phyloP scores from a whole-genome alignment of 306 rosid species.

The Vicia sativa region DNA sequence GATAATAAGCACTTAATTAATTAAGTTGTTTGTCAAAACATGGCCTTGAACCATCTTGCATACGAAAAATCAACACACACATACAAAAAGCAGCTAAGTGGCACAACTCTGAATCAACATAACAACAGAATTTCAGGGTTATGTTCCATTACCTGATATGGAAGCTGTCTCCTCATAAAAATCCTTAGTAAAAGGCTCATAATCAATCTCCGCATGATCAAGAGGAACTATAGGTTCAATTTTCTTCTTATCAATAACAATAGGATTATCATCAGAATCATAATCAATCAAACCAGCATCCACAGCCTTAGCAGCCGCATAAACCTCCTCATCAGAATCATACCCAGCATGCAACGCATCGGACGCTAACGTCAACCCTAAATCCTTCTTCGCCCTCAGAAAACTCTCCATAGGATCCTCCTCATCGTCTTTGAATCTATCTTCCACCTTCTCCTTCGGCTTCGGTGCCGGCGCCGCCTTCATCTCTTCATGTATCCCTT shows the following conservation, averaged over 20 bases:
- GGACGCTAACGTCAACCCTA: slow-evolving; percentile 80
- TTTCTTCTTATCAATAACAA: slow-evolving; percentile 76
- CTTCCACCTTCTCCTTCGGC: slow-evolving; percentile 70
- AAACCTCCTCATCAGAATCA: slow-evolving; percentile 95
- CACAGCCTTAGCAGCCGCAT: slow-evolving; percentile 95
- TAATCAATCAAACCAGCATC: slow-evolving; percentile 94
- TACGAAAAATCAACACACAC: neutral
- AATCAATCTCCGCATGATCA: slow-evolving; percentile 82
- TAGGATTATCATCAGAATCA: slow-evolving; percentile 90
- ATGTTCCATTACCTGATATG: slow-evolving; percentile 59
- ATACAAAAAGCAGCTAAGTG: neutral
- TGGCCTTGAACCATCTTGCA: neutral
- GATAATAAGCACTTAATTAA: neutral
- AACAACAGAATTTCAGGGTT: slow-evolving; percentile 13
- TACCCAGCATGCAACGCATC: slow-evolving; percentile 91
- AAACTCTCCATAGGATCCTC: slow-evolving; percentile 95
- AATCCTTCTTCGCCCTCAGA: slow-evolving; percentile 85
- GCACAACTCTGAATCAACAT: neutral
- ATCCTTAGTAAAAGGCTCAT: slow-evolving; percentile 83
- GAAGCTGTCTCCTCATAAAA: slow-evolving; percentile 88
- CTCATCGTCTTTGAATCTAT: slow-evolving; percentile 74
- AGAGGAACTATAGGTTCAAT: slow-evolving; percentile 89
- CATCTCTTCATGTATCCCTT: slow-evolving; percentile 90
- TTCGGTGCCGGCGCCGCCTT: slow-evolving; percentile 70
- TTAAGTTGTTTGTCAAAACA: neutral